Evolutionary conservation across 2,329 filamentous ascomycete species (phyloP).

Genomic region (Emergomyces africanus): DNA sequence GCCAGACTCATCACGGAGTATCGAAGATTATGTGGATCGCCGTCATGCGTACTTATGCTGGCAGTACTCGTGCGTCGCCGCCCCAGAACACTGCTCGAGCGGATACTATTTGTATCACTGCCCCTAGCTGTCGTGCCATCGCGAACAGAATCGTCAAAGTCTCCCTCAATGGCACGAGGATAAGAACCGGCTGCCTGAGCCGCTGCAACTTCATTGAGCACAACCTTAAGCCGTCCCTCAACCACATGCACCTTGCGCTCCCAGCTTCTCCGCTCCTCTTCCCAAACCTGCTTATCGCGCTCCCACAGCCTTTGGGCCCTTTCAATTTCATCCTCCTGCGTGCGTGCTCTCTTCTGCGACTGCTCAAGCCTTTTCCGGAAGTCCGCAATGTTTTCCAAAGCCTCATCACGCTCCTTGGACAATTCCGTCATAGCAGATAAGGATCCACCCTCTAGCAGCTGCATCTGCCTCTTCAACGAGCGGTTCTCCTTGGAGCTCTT

Average conservation of each 20-base stretch:
- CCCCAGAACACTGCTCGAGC: slow-evolving; percentile 53
- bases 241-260: slow-evolving; percentile 84
- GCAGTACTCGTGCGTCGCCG: slow-evolving; percentile 47
- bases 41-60: slow-evolving; percentile 38
- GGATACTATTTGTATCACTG: slow-evolving; percentile 59
- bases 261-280: slow-evolving; percentile 65
- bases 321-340: slow-evolving; percentile 71
- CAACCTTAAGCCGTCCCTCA: slow-evolving; percentile 68
- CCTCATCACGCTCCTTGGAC: slow-evolving; percentile 72
- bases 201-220: slow-evolving; percentile 66
- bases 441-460: slow-evolving; percentile 76
- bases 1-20: slow-evolving; percentile 56
- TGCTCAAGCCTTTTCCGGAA: slow-evolving; percentile 63
- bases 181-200: slow-evolving; percentile 21
- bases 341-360: slow-evolving; percentile 62
- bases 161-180: slow-evolving; percentile 37
- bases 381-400: slow-evolving; percentile 59
- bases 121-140: slow-evolving; percentile 44
- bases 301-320: slow-evolving; percentile 70
- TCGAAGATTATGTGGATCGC: slow-evolving; percentile 46
- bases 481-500: slow-evolving; percentile 62
- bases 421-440: slow-evolving; percentile 75
- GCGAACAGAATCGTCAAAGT: slow-evolving; percentile 47
- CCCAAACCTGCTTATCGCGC: slow-evolving; percentile 73
- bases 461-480: slow-evolving; percentile 70